Conservation (phyloP, 2,329 filamentous ascomycete species). For the Pyrenochaeta sp. region DNA sequence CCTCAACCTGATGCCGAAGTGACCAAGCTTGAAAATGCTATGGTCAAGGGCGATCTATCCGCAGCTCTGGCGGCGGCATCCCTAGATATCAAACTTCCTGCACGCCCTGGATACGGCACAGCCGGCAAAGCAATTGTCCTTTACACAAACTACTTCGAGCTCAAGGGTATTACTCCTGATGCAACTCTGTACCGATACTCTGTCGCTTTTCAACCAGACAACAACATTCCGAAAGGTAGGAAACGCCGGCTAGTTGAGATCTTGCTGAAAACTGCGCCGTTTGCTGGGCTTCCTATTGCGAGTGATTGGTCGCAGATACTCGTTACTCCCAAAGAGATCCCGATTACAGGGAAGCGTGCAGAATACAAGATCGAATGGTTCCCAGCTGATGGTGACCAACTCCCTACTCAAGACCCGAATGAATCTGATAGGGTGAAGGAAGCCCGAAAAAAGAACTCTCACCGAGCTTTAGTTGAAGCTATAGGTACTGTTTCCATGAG, state of each 20-base stretch:
- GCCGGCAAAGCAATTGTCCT: constrained; percentile 50
- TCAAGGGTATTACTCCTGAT: constrained; percentile 43
- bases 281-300: constrained; percentile 41
- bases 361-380: constrained; percentile 37
- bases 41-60: constrained; percentile 40
- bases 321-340: constrained; percentile 33
- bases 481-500: constrained; percentile 34
- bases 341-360: constrained; percentile 20
- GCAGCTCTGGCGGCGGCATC: constrained; percentile 31
- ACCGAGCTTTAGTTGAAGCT: constrained; percentile 28
- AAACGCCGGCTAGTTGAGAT: constrained; percentile 59
- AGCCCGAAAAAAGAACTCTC: constrained; percentile 28
- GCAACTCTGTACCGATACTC: constrained; percentile 39
- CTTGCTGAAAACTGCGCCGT: constrained; percentile 47
- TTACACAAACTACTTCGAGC: constrained; percentile 51
- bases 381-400: constrained; percentile 33
- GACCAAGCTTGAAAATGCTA: constrained; percentile 38
- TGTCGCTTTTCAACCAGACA: constrained; percentile 37
- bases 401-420: constrained; percentile 18
- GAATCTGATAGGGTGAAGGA: constrained; percentile 22
- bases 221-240: constrained; percentile 52
- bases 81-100: constrained; percentile 32
- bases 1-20: constrained; percentile 44
- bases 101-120: constrained; percentile 45
- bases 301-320: constrained; percentile 51